Percentiles rank a stretch among this genome's conserved stretches.
These are phyloP conservation scores for Chimonanthus praecox DNA, from an alignment of 164 flowering plant genomes.

Conservation along the genomic window DNA sequence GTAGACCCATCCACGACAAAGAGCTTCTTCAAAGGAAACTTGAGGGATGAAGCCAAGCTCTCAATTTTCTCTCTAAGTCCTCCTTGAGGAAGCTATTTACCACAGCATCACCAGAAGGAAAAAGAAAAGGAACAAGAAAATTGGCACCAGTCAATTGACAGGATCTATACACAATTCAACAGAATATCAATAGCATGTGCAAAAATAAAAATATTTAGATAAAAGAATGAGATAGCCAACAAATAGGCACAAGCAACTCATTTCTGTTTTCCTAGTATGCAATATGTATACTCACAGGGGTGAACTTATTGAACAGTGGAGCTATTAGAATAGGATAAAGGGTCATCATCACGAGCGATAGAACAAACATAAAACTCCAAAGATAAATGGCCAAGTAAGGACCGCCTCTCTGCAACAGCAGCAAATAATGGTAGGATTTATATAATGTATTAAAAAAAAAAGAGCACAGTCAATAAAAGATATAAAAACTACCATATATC, in stretches of 20 bases:
- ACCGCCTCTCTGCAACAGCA: slow-evolving; percentile 82
- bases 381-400: slow-evolving; percentile 96
- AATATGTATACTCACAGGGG: slow-evolving; percentile 62
- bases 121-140: not conserved
- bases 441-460: not conserved
- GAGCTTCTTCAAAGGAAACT: slow-evolving; percentile 90
- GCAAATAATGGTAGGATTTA: not conserved
- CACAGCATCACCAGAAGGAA: slow-evolving; percentile 3
- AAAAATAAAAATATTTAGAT: not conserved
- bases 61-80: slow-evolving; percentile 74
- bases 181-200: not conserved
- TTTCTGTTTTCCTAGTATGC: not conserved
- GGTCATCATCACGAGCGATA: slow-evolving; percentile 96
- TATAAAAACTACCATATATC: not conserved
- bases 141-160: not conserved
- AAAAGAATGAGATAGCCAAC: not conserved
- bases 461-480: not conserved
- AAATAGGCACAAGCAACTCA: not conserved
- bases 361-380: slow-evolving; percentile 87
- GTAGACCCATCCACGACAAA: slow-evolving; percentile 99
- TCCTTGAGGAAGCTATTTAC: slow-evolving; percentile 81
- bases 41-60: slow-evolving; percentile 80
- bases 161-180: not conserved
- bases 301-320: slow-evolving; percentile 97
- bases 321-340: slow-evolving; percentile 87